A percentile compares a stretch with the other conserved stretches of the same genome.
Conservation (phyloP, 2,329 filamentous ascomycete species). For the Claviceps capensis region DNA sequence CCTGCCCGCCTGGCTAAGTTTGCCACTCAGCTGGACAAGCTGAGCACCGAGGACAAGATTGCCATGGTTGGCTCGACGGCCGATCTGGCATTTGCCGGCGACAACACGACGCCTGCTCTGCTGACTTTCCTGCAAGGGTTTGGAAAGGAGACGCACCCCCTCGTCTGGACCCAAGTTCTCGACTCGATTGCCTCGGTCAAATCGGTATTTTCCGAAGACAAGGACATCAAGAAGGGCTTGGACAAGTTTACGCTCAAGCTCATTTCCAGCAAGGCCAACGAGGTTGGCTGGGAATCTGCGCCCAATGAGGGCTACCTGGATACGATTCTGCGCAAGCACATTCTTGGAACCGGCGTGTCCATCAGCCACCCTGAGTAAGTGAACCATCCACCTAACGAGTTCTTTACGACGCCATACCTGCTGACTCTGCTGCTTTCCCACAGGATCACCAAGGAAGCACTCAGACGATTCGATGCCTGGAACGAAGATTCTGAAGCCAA, state of each 20-base stretch:
- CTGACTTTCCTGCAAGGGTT: slow-evolving; percentile 80
- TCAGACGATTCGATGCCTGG: slow-evolving; percentile 71
- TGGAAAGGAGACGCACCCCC: slow-evolving; percentile 63
- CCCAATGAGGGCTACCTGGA: slow-evolving; percentile 68
- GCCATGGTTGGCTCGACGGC: slow-evolving; percentile 81
- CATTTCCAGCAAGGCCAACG: slow-evolving; percentile 58
- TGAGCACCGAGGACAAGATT: slow-evolving; percentile 83
- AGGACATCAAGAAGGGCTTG: slow-evolving; percentile 56
- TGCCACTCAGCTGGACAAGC: slow-evolving; percentile 57
- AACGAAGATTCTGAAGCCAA: slow-evolving; percentile 50
- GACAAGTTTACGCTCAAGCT: slow-evolving; percentile 70
- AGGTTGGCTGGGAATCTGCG: slow-evolving; percentile 77
- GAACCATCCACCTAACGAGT: too few species aligned
- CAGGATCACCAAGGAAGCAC: slow-evolving; percentile 58
- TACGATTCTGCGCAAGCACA: slow-evolving; percentile 66
- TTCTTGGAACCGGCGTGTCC: slow-evolving; percentile 62
- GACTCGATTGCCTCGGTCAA: slow-evolving; percentile 64
- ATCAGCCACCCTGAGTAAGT: slow-evolving; percentile 62
- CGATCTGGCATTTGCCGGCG: slow-evolving; percentile 76
- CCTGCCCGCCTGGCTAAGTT: slow-evolving; percentile 71
- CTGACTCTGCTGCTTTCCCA: background rate
- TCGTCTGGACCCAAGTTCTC: slow-evolving; percentile 81
- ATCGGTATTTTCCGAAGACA: slow-evolving; percentile 71
- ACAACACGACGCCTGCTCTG: slow-evolving; percentile 68
- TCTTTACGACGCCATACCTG: background rate